phyloP scores from a whole-genome alignment of 2,329 filamentous ascomycete species.

The Rhynchosporium secalis region DNA sequence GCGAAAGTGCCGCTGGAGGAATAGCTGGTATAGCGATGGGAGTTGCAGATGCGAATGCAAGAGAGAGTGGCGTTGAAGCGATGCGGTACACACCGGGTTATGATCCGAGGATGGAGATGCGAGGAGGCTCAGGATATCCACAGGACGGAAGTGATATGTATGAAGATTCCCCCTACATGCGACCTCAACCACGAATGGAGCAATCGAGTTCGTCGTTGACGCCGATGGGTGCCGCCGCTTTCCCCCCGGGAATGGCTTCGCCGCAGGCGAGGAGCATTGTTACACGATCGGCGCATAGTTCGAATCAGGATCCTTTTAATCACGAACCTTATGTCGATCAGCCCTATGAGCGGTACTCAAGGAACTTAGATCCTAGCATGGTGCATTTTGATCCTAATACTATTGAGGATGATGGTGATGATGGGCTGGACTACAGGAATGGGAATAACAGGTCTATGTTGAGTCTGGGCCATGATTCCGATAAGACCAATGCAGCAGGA shows the following conservation, averaged over 20 bases:
- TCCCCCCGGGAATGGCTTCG: constrained; percentile 34
- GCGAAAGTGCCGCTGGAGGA: constrained; percentile 61
- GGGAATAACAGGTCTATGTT: constrained; percentile 55
- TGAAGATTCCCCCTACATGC: constrained; percentile 26
- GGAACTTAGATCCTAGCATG: constrained; percentile 36
- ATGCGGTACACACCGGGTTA: constrained; percentile 46
- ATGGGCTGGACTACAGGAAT: constrained; percentile 64
- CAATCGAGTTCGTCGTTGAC: constrained; percentile 34
- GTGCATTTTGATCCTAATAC: constrained; percentile 62
- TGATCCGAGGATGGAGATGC: constrained; percentile 25
- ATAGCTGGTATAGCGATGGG: constrained; percentile 67
- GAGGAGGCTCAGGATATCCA: neutral
- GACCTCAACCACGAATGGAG: constrained; percentile 23
- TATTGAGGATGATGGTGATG: constrained; percentile 86
- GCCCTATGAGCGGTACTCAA: constrained; percentile 36
- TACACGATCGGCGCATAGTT: constrained; percentile 32
- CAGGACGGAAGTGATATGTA: constrained; percentile 2
- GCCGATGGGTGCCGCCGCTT: constrained; percentile 38
- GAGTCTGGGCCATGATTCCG: constrained; percentile 34
- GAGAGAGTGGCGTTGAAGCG: constrained; percentile 65
- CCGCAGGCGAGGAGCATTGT: constrained; percentile 34
- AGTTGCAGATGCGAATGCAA: constrained; percentile 63
- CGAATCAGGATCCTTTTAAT: constrained; percentile 31
- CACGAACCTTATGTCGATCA: constrained; percentile 36
- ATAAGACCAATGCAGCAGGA: constrained; percentile 31